A percentile compares a stretch with the other conserved stretches of the same genome.
These are phyloP conservation scores for Chlamydomonas sp. DNA, from an alignment of 139 green algal genomes.

Conservation along the genomic window DNA sequence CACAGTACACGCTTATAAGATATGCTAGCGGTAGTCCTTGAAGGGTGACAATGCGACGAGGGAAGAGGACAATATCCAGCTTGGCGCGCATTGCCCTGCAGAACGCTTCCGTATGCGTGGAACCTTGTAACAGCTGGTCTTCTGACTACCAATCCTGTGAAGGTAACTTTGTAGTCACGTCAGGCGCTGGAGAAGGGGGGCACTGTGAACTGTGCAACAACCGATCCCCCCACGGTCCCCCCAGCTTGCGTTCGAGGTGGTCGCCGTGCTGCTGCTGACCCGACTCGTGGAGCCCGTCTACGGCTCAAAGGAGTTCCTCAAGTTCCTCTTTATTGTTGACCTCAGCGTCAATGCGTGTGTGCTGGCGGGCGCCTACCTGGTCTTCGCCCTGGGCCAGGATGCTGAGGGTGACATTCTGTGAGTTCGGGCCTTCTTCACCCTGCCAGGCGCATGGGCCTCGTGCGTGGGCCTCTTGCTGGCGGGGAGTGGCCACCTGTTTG, in stretches of 20 bases:
- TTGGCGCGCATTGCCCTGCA: not conserved
- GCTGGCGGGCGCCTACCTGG: conserved; percentile 73
- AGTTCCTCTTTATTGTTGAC: conserved; percentile 78
- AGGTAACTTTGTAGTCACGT: conserved; percentile 39
- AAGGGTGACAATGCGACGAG: not conserved
- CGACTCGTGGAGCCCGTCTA: conserved; percentile 88
- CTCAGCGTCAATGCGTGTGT: conserved; percentile 55
- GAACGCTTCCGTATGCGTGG: conserved; percentile 67
- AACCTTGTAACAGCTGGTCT: conserved; percentile 66
- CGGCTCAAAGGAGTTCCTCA: conserved; percentile 84
- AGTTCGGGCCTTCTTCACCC: conserved; percentile 14
- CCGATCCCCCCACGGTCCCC: not conserved
- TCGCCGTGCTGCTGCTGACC: conserved; percentile 74
- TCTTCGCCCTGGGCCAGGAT: conserved; percentile 54
- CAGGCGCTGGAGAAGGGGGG: not conserved
- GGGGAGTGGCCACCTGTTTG: too few relatives aligned
- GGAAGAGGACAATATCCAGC: not conserved
- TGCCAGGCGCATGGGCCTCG: too few relatives aligned
- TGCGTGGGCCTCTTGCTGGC: too few relatives aligned
- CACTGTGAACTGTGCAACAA: not conserved
- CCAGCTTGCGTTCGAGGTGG: conserved; percentile 73
- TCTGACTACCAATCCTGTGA: conserved; percentile 50
- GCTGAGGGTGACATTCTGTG: conserved; percentile 70
- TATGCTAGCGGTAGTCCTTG: too few relatives aligned
- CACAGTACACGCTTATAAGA: too few relatives aligned